Base-by-base conservation (phyloP, 139 green algal genomes). In the Tetratostichococcus sp. region DNA sequence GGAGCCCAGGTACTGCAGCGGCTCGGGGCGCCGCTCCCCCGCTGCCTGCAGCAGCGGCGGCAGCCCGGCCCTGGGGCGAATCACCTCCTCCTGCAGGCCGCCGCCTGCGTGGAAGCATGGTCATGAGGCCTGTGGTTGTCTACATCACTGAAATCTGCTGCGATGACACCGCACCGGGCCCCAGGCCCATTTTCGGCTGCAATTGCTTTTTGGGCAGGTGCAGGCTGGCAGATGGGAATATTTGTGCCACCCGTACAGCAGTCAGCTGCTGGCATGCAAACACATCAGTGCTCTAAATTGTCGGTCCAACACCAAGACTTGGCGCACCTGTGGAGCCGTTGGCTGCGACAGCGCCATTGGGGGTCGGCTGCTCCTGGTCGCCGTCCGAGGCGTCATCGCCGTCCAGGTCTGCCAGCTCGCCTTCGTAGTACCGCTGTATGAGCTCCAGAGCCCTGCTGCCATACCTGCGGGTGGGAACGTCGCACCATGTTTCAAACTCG, bases 1-100 rank as follows among this genome's bases (percentile, higher is more conserved):
- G 16, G 89, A 84, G 28, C 94, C 95, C 39, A 98, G 72, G 79
- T 96, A 99, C 83, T 99, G 94, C 78, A 98, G 80, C 1, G 78
- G 77, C 85, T 97, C 94, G 1, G 94, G 87, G 3, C 81, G 81
- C 6, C 89, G 79, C 68, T 99, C 94, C 3, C 74, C 72, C 50
- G 98, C 77, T 59, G 80, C 81, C 32, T 91, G 74, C 75, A 99
- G 85, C 69, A 99, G 88, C 5, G 95, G 95, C 26, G 94, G 93
- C 78, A 98, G 90, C 0, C 85, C 84, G 17, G 76, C 67, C 19
- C 91, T 80, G 17, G 94, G 94, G 43, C 83, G 82, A 19, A 99
- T 50, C 70, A 83, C 62, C 85, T 98, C 95, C 2, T 70, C 81
- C 43, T 93, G 82, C 76, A 62, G 50, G 11, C 50, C 50, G 50